Percentiles rank a stretch among this genome's conserved stretches.
phyloP scores from a whole-genome alignment of 2,329 filamentous ascomycete species.

The Penicillium polonicum region DNA sequence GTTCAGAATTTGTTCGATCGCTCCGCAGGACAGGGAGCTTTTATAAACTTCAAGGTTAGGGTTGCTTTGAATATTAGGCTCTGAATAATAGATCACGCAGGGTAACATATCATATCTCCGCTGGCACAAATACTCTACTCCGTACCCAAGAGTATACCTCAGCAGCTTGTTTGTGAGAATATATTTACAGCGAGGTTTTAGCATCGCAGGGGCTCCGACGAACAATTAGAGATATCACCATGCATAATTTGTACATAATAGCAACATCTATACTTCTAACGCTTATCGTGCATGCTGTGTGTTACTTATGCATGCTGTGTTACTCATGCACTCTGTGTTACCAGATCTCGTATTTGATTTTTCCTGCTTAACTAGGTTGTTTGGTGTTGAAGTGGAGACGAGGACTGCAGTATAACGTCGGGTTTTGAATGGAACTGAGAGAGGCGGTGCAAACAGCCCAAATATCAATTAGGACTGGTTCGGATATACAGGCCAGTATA shows the following conservation, averaged over 20 bases:
- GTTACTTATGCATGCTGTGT: too few relatives aligned
- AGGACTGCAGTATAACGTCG: not conserved
- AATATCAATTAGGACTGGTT: not conserved
- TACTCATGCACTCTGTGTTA: not conserved
- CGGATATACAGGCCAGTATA: not conserved
- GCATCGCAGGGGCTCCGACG: too few relatives aligned
- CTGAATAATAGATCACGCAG: not conserved
- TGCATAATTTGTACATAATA: not conserved
- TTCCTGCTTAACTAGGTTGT: not conserved
- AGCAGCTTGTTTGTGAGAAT: not conserved
- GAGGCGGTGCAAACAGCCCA: not conserved
- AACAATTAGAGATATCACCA: not conserved
- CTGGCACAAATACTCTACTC: not conserved
- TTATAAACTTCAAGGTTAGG: not conserved
- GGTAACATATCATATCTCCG: not conserved
- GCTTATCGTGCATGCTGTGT: not conserved
- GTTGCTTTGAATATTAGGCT: not conserved
- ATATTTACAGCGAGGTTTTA: not conserved
- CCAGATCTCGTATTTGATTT: not conserved
- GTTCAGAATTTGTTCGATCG: not conserved
- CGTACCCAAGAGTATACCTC: not conserved
- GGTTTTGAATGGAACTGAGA: not conserved
- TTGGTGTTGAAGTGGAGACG: not conserved
- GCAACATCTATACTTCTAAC: not conserved
- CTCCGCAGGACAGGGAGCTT: not conserved